A percentile compares a stretch with the other conserved stretches of the same genome.
Evolutionary conservation across 164 flowering plant genomes (phyloP).

Genomic region (Buxus sempervirens): DNA sequence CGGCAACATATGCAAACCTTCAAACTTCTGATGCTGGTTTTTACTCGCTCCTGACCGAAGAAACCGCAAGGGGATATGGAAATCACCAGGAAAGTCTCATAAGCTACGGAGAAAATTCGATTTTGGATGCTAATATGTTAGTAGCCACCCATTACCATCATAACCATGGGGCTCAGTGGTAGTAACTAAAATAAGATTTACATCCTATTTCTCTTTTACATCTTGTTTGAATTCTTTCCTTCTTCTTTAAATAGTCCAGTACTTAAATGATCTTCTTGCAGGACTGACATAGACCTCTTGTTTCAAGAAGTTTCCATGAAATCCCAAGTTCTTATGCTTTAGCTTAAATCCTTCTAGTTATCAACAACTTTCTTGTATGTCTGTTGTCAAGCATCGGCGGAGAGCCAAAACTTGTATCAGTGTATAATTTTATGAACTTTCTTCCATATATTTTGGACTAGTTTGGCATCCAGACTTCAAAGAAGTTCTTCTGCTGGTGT

Average conservation of each 20-base stretch:
- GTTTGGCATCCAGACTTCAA: no score
- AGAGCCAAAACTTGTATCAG: not conserved
- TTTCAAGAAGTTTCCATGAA: no score
- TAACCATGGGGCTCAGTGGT: conserved; percentile 21
- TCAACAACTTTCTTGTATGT: not conserved
- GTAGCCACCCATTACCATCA: conserved; percentile 18
- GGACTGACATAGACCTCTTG: no score
- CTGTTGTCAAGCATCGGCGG: not conserved
- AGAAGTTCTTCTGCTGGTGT: no score
- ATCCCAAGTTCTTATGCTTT: not conserved
- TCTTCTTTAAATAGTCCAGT: no score
- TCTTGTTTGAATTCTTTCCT: not conserved
- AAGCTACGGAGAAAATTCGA: conserved; percentile 15
- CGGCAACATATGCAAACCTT: not conserved
- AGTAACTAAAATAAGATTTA: not conserved
- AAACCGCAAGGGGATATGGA: not conserved
- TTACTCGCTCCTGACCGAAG: conserved; percentile 12
- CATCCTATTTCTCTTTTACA: not conserved
- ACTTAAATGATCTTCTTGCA: no score
- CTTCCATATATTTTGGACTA: no score
- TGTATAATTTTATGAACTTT: not conserved
- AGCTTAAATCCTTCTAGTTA: not conserved
- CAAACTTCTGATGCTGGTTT: conserved; percentile 18
- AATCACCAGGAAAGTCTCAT: not conserved
- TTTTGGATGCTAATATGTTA: conserved; percentile 16